Evolutionary conservation across 2,329 filamentous ascomycete genomes (phyloP), one percentile per base, ranked within the genome.

Genomic region (Nectriaceae sp.): DNA sequence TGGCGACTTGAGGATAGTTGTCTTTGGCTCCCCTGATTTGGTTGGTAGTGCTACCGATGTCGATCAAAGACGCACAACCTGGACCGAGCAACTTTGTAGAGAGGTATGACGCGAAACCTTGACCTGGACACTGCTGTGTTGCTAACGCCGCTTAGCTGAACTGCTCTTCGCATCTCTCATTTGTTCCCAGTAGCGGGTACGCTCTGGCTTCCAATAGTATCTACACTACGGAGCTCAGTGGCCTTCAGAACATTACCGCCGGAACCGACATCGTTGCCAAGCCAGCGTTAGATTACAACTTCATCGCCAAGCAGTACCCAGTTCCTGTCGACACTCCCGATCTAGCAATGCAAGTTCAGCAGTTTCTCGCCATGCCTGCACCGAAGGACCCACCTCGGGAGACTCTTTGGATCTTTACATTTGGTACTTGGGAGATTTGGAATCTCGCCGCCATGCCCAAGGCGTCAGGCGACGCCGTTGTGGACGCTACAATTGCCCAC

Each of bases 391-490:
- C 69, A 0, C 70, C 75, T 5, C 65, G 65, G n/a, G 74, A 80
- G 50, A 80, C 78, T 0, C 56, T 81, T 13, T 81, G 75, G 74
- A 65, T 81, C 13, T 76, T 82, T 45, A 74, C 69, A 10, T 72
- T 80, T 45, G 78, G 78, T n/a, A 73, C 73, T 22, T 80, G 78
- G 77, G 78, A 82, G 47, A 62, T 80, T 42, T 82, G 77, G 77
- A 73, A 75, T 11, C 61, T 81, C 16, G 71, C 78, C 1, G 68
- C 76, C 3, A 57, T 80, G 16, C 77, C 78, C 1, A 63, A 70
- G 10, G 58, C 63, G 8, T 55, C 65, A 1, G 72, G 73, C 10
- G 67, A 70, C 24, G 55, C 61, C 1, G 47, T 71, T 2, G 50
- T 79, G 8, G 70, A 70, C 31, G 55, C 61, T 4, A 65, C 75